These are phyloP conservation scores for Diplodia scrobiculata DNA, from an alignment of 2,329 filamentous ascomycete species.

Conservation along the genomic window DNA sequence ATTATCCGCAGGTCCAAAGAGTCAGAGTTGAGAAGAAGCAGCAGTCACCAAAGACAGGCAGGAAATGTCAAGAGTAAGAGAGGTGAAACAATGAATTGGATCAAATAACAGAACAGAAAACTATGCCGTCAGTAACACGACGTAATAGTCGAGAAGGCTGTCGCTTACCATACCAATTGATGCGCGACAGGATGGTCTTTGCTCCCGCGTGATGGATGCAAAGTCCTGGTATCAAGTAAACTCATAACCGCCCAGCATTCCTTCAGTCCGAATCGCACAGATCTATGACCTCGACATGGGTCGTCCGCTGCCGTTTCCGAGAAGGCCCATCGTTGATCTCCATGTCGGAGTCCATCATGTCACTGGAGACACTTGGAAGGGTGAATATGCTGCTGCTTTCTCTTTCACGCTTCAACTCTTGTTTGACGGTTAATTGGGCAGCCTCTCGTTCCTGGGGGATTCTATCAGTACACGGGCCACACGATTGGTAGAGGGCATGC, in stretches of 20 bases:
- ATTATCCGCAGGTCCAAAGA: too few relatives aligned
- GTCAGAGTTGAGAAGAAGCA: too few relatives aligned
- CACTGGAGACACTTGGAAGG: slow-evolving; percentile 2
- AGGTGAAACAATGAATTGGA: background rate
- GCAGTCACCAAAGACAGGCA: background rate
- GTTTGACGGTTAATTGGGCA: background rate
- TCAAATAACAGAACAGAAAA: background rate
- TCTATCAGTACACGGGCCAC: background rate
- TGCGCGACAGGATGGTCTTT: background rate
- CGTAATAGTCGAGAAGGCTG: background rate
- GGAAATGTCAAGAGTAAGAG: background rate
- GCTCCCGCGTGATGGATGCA: background rate
- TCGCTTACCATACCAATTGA: background rate
- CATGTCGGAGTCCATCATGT: slow-evolving; percentile 11
- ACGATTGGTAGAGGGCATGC: background rate
- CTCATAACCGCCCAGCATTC: background rate
- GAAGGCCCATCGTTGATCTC: slow-evolving; percentile 12
- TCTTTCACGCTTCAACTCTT: slow-evolving; percentile 7
- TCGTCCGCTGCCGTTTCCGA: slow-evolving; percentile 9
- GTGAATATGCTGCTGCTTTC: slow-evolving; percentile 9
- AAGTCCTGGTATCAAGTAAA: background rate
- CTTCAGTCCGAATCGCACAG: slow-evolving; percentile 18
- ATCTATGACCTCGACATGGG: slow-evolving; percentile 8
- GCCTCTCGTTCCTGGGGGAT: background rate
- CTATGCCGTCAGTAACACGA: background rate